Evolutionary conservation across 768 basidiomycete genomes (phyloP).

Genomic region (Collybia nuda): DNA sequence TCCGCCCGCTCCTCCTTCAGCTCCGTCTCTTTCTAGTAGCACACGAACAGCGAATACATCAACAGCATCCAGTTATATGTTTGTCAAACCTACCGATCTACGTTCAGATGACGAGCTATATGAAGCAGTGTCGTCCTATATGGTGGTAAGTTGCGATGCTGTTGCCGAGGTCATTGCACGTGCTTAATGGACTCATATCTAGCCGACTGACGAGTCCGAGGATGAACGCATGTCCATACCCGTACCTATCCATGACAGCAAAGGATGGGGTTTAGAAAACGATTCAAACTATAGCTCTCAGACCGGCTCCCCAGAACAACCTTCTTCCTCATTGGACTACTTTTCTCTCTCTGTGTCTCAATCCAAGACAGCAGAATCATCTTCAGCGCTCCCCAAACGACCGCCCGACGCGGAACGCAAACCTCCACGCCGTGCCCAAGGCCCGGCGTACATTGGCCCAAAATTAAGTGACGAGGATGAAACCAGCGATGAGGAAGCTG

Average conservation of each 20-base stretch:
- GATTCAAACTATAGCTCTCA: constrained; percentile 24
- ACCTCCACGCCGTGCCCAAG: constrained; percentile 14
- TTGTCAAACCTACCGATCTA: constrained; percentile 43
- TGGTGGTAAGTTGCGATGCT: constrained; percentile 24
- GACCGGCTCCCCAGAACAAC: constrained; percentile 20
- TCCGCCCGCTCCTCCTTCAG: too few species aligned
- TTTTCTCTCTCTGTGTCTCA: constrained; percentile 17
- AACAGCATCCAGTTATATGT: constrained; percentile 35
- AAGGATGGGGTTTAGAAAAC: constrained; percentile 14
- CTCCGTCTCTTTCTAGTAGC: constrained; percentile 30
- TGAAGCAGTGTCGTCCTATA: constrained; percentile 22
- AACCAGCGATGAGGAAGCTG: constrained; percentile 31
- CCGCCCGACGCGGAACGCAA: constrained; percentile 16
- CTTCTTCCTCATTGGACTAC: constrained; percentile 19
- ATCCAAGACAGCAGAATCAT: constrained; percentile 3
- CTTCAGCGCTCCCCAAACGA: constrained; percentile 15
- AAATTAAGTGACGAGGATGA: constrained; percentile 29
- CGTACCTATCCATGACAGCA: constrained; percentile 10
- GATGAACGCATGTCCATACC: constrained; percentile 24
- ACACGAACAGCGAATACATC: constrained; percentile 35
- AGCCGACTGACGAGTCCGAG: constrained; percentile 28
- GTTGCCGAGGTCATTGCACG: constrained; percentile 11
- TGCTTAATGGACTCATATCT: constrained; percentile 8
- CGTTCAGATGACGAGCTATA: constrained; percentile 33
- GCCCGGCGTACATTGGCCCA: constrained; percentile 34